Base-by-base conservation (phyloP, 2,329 filamentous ascomycete species). In the Epichloe festucae region DNA sequence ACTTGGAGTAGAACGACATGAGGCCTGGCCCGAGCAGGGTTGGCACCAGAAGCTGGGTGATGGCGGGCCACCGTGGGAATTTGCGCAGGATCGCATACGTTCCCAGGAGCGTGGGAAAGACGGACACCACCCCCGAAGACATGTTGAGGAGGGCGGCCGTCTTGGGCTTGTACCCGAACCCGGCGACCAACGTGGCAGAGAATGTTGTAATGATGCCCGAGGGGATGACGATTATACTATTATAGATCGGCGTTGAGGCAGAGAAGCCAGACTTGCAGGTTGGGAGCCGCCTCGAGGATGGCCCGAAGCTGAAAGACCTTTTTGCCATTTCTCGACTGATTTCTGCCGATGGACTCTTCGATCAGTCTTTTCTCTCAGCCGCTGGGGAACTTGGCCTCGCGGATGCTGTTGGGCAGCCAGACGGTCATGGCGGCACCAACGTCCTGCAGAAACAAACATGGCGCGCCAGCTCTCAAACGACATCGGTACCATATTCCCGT, bases 341-440 rank as follows among this genome's bases (percentile, higher is more conserved):
- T 71, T 0, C 69, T 61, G 4, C 67, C 74, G 38, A 88, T 71
- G 60, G 81, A 85, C 53, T 75, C 77, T 3, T 82, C 79, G 0
- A 76, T 81, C 19, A 79, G 48, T 4, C 27, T 12, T 50, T 57
- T 61, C 17, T 63, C 62, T 38, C 51, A 38, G 1, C 55, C 50
- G 7, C 50, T 54, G 34, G 63, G 50, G 51, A 60, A 62, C 35
- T 35, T 51, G 42, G 60, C 61, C 17, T 49, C 45, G 8, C 45
- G 41, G 7, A 59, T 51, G 11, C 52, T 42, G 50, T 74, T 67
- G 0, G 75, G 76, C 10, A 79, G 67, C 21, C 70, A 59, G 42
- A 67, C 56, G 49, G 70, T 66, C 31, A 78, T 55, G 3, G 67
- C 59, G 5, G 73, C 61, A 2, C 67, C 72, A 65, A 73, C 71